Evolutionary conservation across 352 stramenopile species (phyloP), one percentile per base, ranked within the genome.

Genomic region (Phytopythium delawarense): DNA sequence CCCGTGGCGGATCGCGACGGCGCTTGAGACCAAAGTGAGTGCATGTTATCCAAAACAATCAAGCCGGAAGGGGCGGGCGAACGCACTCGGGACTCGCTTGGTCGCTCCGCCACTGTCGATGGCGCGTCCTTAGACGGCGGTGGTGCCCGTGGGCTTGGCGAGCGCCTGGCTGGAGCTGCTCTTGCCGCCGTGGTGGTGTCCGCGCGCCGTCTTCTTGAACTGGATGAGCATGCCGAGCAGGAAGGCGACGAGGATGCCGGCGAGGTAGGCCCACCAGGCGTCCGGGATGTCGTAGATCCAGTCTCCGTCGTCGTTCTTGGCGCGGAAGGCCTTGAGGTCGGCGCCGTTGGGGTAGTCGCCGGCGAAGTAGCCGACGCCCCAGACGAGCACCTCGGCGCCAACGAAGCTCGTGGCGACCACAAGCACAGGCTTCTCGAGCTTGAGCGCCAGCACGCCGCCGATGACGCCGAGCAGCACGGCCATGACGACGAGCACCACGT

Each of bases 181-280:
- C 62, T 75, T 72, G 34, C 75, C 65, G 18, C 67, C 52, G 63
- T 87, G 76, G 61, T 84, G 67, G 45, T 84, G 74, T 20, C 75
- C 78, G 30, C 67, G 72, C 46, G 75, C 78, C 20, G 78, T 87
- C 71, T 87, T 87, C 62, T 72, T 75, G 53, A 89, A 76, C 66
- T 89, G 81, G 57, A 89, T 68, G 44, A 67, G 55, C 71, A 85
- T 72, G 16, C 81, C 86, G 48, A 89, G n/a, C 12, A 81, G 9
- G 49, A 90, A 90, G 34, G 86, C 63, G 46, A 78, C 68, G 9
- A 86, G 5, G 35, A 76, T 88, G 3, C 71, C 81, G 5, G 67
- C 76, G 57, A 95, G 45, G 64, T 95, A 95, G 16, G 52, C 79
- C 84, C 82, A 95, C 82, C 86, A 93, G 7, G 77, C 79, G 25